Evolutionary conservation across 2,329 filamentous ascomycete species (phyloP), one percentile per base, ranked within the genome.

Genomic region (Cercospora sp.): DNA sequence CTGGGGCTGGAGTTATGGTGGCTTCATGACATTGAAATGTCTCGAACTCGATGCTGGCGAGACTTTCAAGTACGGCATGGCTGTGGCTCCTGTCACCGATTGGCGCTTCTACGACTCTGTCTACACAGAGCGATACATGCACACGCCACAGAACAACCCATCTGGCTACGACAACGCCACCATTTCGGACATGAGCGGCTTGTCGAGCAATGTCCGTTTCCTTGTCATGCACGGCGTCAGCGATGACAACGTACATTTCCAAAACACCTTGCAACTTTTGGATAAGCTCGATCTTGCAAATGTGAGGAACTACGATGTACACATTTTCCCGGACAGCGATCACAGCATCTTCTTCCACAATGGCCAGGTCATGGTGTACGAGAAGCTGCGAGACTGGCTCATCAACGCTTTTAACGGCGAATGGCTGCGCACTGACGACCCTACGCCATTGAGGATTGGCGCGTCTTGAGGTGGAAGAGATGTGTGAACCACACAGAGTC

Each of bases 1-100:
- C 77, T 99, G 95, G 95, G 95, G 95, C 59, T 99, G 95, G 95
- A 97, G 92, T 71, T 99, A 95, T 77, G 95, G 95, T 67, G 95
- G 95, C 10, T 99, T 97, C 84, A 91, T 92, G 84, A 92, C 95
- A 5, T 86, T 99, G 75, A 99, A 99, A 83, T 95, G 93, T 1
- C 88, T 99, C 12, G 95, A 99, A 83, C 87, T 88, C 69, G 95
- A 99, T 78, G 94, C 88, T 8, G 95, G 96, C 5, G 79, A 88
- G 76, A 98, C 94, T 0, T 99, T 97, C 83, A 90, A 90, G 71
- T 99, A 99, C 79, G 96, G 95, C 73, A 97, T 99, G 91, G 93
- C 96, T 6, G 96, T 99, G 62, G 95, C 95, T 1, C 95, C 95
- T 18, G 95, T 99, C n/a, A 98, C 94, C 0, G 94, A 99, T 80